These are phyloP conservation scores for Carex cristatella DNA, from an alignment of 176 grass and related monocot species.

Conservation along the genomic window DNA sequence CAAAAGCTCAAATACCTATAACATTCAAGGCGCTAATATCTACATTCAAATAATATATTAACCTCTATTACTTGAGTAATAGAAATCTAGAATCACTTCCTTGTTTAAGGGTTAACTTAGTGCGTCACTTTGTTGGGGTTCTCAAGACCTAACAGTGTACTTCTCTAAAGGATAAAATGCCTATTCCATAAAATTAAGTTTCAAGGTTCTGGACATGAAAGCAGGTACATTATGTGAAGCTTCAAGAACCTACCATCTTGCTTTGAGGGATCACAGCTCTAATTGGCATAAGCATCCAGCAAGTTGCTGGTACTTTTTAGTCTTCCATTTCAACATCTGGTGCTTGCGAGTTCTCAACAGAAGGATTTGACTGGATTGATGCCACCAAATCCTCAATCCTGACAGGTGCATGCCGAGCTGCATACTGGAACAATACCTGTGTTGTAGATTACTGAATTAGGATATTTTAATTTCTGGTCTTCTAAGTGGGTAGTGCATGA, in stretches of 20 bases:
- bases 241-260: background rate
- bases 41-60: background rate
- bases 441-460: background rate
- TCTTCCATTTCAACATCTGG: slow-evolving; percentile 80
- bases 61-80: background rate
- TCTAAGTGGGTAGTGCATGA: background rate
- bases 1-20: background rate
- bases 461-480: background rate
- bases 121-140: background rate
- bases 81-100: background rate
- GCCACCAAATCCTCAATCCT: slow-evolving; percentile 73
- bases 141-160: background rate
- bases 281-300: background rate
- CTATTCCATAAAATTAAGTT: background rate
- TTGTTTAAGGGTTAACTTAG: background rate
- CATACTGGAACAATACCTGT: slow-evolving; percentile 92
- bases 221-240: background rate
- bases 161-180: background rate
- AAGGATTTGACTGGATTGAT: slow-evolving; percentile 43
- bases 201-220: background rate
- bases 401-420: slow-evolving; percentile 64
- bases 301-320: slow-evolving; percentile 12
- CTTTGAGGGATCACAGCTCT: background rate
- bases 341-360: slow-evolving; percentile 33
- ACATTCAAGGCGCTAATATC: background rate